These are phyloP conservation scores for Castanea mollissima DNA, from an alignment of 306 rosid genomes.

Conservation along the genomic window DNA sequence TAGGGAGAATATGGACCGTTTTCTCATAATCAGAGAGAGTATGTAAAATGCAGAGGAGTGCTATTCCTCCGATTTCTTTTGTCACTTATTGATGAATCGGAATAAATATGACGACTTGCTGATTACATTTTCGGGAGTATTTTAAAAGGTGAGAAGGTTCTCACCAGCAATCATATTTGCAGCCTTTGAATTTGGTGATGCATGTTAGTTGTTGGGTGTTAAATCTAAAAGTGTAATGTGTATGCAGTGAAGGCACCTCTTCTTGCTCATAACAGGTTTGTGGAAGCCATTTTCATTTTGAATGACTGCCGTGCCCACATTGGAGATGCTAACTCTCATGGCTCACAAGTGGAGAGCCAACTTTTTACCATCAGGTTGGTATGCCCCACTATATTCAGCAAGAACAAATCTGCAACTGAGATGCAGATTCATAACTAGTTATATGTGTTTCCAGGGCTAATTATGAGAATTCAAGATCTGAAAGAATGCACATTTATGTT, in stretches of 20 bases:
- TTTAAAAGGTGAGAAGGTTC: slow-evolving; percentile 64
- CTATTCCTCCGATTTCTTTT: slow-evolving; percentile 88
- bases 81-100: slow-evolving; percentile 93
- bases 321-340: slow-evolving; percentile 56
- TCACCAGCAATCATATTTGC: slow-evolving; percentile 22
- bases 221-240: slow-evolving; percentile 9
- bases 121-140: slow-evolving; percentile 77
- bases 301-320: slow-evolving; percentile 70
- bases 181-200: slow-evolving; percentile 12
- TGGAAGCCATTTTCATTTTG: slow-evolving; percentile 87
- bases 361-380: slow-evolving; percentile 27
- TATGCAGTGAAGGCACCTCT: slow-evolving; percentile 88
- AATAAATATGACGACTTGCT: slow-evolving; percentile 74
- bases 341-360: slow-evolving; percentile 53
- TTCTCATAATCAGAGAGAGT: slow-evolving; percentile 47
- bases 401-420: slow-evolving; percentile 12
- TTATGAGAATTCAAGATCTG: slow-evolving; percentile 71
- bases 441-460: slow-evolving; percentile 53
- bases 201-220: slow-evolving; percentile 10
- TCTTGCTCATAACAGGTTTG: slow-evolving; percentile 84
- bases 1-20: background rate
- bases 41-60: slow-evolving; percentile 98
- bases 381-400: slow-evolving; percentile 28
- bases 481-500: slow-evolving; percentile 84
- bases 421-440: slow-evolving; percentile 4